Conservation (phyloP, 208 protist genomes). For the Wallacemonas sp. region DNA sequence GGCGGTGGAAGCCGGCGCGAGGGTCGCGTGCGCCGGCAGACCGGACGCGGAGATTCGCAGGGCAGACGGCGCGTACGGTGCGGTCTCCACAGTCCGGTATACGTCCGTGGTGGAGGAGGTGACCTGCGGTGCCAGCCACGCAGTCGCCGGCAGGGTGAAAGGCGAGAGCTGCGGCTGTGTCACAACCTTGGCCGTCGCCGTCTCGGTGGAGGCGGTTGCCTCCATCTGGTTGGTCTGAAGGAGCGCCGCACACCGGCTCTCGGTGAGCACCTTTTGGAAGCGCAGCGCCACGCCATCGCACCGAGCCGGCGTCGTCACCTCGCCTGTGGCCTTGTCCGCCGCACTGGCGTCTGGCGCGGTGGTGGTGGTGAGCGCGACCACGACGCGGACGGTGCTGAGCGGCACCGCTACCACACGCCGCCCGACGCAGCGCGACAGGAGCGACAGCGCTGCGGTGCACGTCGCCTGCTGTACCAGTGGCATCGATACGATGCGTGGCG, state of each 20-base stretch:
- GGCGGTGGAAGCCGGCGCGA: too few species aligned
- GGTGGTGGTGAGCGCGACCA: conserved; percentile 19
- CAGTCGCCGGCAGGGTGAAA: too few species aligned
- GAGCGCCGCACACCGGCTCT: conserved; percentile 18
- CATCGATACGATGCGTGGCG: not conserved
- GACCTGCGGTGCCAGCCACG: conserved; percentile 10
- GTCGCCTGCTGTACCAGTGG: conserved; percentile 18
- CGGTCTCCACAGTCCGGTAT: conserved; percentile 6
- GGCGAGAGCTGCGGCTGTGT: too few species aligned
- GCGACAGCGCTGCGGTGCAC: conserved; percentile 33
- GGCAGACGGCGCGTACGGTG: not conserved
- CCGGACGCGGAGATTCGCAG: not conserved
- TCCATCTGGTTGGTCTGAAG: conserved; percentile 16
- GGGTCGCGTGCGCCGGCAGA: too few species aligned
- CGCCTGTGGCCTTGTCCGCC: too few species aligned
- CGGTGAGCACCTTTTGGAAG: conserved; percentile 26
- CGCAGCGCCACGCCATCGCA: conserved; percentile 10
- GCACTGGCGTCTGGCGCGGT: not conserved
- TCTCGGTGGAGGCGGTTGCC: too few species aligned
- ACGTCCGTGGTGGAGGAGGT: conserved; percentile 6
- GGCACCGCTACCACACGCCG: conserved; percentile 28
- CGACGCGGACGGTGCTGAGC: conserved; percentile 18
- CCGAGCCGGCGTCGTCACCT: not conserved
- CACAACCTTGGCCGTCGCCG: too few species aligned
- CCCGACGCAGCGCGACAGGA: conserved; percentile 55